These are phyloP conservation scores for Ceratocystis destructans DNA, from an alignment of 2,329 filamentous ascomycete genomes.

Conservation along the genomic window DNA sequence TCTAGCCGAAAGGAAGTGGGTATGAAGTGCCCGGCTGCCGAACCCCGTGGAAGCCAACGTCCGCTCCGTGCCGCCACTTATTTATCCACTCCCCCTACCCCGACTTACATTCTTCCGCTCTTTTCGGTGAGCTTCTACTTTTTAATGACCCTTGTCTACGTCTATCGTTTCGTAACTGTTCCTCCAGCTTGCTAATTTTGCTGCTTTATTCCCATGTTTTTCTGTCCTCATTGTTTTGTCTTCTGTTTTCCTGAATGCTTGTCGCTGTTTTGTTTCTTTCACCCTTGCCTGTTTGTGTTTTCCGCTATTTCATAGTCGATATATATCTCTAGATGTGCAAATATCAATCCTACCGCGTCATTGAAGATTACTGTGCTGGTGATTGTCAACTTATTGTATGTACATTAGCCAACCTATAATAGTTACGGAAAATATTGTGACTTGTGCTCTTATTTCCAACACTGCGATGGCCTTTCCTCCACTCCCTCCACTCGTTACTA, in stretches of 20 bases:
- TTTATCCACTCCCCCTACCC: too few relatives aligned
- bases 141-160: neutral
- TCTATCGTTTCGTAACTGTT: neutral
- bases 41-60: too few relatives aligned
- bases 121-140: too few relatives aligned
- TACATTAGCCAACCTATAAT: neutral
- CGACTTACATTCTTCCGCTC: too few relatives aligned
- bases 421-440: neutral
- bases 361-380: neutral
- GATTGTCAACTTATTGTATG: neutral
- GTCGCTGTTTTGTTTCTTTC: neutral
- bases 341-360: neutral
- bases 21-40: too few relatives aligned
- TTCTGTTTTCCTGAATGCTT: neutral
- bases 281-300: neutral
- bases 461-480: neutral
- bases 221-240: neutral
- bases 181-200: neutral
- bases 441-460: neutral
- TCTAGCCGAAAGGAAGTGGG: too few relatives aligned
- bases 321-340: slow-evolving; percentile 7
- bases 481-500: slow-evolving; percentile 1
- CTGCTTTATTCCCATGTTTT: neutral
- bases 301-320: neutral
- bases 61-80: too few relatives aligned